Conservation (phyloP, 768 basidiomycete genomes). For the Sarcodon aspratus region DNA sequence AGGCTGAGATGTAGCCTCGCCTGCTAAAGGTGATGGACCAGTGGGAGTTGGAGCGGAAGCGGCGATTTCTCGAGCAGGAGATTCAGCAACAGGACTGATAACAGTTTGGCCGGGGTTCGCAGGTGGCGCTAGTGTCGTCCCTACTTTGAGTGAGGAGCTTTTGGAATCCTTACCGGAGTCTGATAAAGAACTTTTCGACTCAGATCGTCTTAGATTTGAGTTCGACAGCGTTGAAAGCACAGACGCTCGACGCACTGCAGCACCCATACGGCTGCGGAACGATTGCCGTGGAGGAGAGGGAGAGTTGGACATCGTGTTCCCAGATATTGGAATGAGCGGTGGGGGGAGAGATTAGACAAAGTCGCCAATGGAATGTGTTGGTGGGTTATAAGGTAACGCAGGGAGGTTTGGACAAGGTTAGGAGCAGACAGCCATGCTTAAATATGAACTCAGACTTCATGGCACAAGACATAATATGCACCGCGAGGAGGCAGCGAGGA, state of each 20-base stretch:
- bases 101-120: constrained; percentile 12
- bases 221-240: constrained; percentile 31
- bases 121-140: constrained; percentile 19
- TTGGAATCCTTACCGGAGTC: not conserved
- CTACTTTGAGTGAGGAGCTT: constrained; percentile 18
- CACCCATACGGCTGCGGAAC: constrained; percentile 50
- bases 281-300: constrained; percentile 9
- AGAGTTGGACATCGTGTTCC: not conserved
- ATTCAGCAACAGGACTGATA: constrained; percentile 63
- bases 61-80: constrained; percentile 47
- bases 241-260: constrained; percentile 50
- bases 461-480: too few relatives aligned
- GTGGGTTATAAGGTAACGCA: too few relatives aligned
- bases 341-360: too few relatives aligned
- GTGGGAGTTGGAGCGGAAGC: constrained; percentile 11
- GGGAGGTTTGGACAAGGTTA: too few relatives aligned
- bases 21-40: constrained; percentile 15
- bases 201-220: constrained; percentile 6
- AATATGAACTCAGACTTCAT: too few relatives aligned
- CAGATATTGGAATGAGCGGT: too few relatives aligned
- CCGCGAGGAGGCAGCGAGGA: too few relatives aligned
- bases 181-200: constrained; percentile 13
- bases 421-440: too few relatives aligned
- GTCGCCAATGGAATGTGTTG: too few relatives aligned
- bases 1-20: not conserved